These are phyloP conservation scores for Sugiyamaella chiloensis DNA, from an alignment of 805 yeast genomes.

Conservation along the genomic window DNA sequence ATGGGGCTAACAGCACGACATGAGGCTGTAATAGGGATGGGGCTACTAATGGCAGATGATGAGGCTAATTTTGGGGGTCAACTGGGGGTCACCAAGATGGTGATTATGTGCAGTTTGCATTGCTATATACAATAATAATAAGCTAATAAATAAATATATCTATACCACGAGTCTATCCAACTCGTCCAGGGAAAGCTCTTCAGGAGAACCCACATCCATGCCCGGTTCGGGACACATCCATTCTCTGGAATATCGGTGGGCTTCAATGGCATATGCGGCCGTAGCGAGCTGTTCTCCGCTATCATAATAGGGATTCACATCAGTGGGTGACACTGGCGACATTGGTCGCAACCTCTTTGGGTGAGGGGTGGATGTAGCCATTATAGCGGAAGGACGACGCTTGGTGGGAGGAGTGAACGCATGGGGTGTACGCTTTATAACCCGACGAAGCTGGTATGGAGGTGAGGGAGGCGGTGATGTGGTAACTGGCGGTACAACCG, in stretches of 20 bases:
- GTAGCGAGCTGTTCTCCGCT: slow-evolving; percentile 1
- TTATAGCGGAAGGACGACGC: slow-evolving; percentile 6
- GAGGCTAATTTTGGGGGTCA: too few relatives aligned
- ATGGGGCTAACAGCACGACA: too few relatives aligned
- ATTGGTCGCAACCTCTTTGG: slow-evolving; percentile 7
- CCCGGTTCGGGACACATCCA: slow-evolving; percentile 17
- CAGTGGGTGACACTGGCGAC: not conserved
- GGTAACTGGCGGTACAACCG: too few relatives aligned
- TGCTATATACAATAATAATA: not conserved
- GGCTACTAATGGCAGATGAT: too few relatives aligned
- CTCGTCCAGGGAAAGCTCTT: slow-evolving; percentile 27
- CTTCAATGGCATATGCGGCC: slow-evolving; percentile 18
- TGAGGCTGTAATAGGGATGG: too few relatives aligned
- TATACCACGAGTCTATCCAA: slow-evolving; percentile 25
- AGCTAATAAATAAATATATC: not conserved
- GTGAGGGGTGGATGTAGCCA: not conserved
- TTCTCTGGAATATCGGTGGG: slow-evolving; percentile 11
- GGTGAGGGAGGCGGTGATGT: slow-evolving; percentile 17
- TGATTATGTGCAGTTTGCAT: too few relatives aligned
- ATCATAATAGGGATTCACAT: slow-evolving; percentile 3
- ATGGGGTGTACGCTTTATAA: slow-evolving; percentile 23
- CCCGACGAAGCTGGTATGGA: slow-evolving; percentile 20
- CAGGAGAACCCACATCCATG: slow-evolving; percentile 26
- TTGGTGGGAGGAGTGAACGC: slow-evolving; percentile 21
- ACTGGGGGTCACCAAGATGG: too few relatives aligned